phyloP scores from a whole-genome alignment of 2,329 filamentous ascomycete species.

The Immersiporthe knoxdaviesiana region DNA sequence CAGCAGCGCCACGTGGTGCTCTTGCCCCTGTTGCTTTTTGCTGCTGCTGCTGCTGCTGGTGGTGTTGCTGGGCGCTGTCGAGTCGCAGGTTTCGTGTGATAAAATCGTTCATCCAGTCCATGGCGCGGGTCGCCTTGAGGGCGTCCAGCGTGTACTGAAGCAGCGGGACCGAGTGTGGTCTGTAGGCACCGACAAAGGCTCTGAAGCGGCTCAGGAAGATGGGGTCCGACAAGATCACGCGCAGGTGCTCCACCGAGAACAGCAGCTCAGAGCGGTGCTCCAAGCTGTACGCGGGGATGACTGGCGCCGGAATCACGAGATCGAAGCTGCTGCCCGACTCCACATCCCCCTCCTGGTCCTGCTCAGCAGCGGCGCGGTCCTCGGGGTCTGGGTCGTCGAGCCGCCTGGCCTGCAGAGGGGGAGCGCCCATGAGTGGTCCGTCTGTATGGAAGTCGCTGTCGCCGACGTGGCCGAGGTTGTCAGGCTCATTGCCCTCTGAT shows the following conservation, averaged over 20 bases:
- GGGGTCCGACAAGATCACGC: slow-evolving; percentile 33
- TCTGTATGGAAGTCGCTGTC: slow-evolving; percentile 27
- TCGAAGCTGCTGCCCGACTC: slow-evolving; percentile 19
- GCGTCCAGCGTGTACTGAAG: slow-evolving; percentile 74
- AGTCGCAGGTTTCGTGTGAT: slow-evolving; percentile 63
- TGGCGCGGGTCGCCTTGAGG: slow-evolving; percentile 70
- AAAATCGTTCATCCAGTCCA: slow-evolving; percentile 72
- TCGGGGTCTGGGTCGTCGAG: slow-evolving; percentile 59
- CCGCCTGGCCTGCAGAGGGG: slow-evolving; percentile 50
- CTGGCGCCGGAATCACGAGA: slow-evolving; percentile 34
- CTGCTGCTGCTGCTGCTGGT: slow-evolving; percentile 2
- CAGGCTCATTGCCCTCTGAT: background rate
- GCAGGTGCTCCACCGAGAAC: slow-evolving; percentile 57
- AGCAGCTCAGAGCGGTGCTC: slow-evolving; percentile 59
- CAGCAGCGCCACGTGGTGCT: slow-evolving; percentile 53
- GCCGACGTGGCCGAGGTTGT: slow-evolving; percentile 26
- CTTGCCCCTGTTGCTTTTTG: background rate
- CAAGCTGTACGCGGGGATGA: slow-evolving; percentile 47
- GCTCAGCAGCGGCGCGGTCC: slow-evolving; percentile 44
- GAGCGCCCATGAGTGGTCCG: slow-evolving; percentile 28
- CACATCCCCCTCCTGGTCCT: background rate
- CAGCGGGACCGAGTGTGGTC: slow-evolving; percentile 65
- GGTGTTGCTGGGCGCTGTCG: slow-evolving; percentile 45
- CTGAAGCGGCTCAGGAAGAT: slow-evolving; percentile 58
- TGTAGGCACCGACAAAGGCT: slow-evolving; percentile 62